Evolutionary conservation across 2,329 filamentous ascomycete species (phyloP), one percentile per base, ranked within the genome.

Genomic region (Aureobasidium sp.): DNA sequence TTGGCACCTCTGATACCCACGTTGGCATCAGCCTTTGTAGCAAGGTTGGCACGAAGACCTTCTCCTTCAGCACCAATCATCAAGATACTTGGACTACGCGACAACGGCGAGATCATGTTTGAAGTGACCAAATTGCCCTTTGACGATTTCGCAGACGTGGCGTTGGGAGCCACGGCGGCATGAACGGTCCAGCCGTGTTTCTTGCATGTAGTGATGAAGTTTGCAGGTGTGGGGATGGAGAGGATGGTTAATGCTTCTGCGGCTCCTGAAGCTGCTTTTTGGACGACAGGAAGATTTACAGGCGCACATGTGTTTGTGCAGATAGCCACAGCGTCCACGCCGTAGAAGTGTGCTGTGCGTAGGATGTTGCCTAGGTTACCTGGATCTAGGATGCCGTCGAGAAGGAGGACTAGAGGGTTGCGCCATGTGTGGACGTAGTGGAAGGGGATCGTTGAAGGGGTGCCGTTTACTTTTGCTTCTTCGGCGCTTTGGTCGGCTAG

Each of bases 301-400:
- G 86, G 82, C 0, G 92, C 89, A 17, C 88, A 90, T 10, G 75
- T 87, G 63, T 85, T 84, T 34, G 82, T 86, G 2, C 90, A 89
- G 61, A 96, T 85, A 2, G 86, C 85, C 23, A 99, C 84, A 5
- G 90, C 92, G 61, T 92, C 89, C 6, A 90, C 87, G 26, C 93
- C 93, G n/a, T 97, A 83, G 73, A 94, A 97, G 70, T 90, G 88
- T 2, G 91, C 91, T 6, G 90, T 90, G 39, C 94, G 88, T 47
- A 97, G 81, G 64, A 97, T 93, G 26, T 87, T 91, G 46, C 94
- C 94, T 0, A 97, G 78, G 71, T 99, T 99, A 29, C 90, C 91
- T 0, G 91, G 89, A 70, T 99, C 93, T 10, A 65, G 65, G 62
- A 95, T 86, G 60, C 87, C 84, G 67, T 94, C 87, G 1, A 94